A percentile compares a stretch with the other conserved stretches of the same genome.
phyloP scores from a whole-genome alignment of 371 early-diverging fungal species.

The Mortierella sp. region DNA sequence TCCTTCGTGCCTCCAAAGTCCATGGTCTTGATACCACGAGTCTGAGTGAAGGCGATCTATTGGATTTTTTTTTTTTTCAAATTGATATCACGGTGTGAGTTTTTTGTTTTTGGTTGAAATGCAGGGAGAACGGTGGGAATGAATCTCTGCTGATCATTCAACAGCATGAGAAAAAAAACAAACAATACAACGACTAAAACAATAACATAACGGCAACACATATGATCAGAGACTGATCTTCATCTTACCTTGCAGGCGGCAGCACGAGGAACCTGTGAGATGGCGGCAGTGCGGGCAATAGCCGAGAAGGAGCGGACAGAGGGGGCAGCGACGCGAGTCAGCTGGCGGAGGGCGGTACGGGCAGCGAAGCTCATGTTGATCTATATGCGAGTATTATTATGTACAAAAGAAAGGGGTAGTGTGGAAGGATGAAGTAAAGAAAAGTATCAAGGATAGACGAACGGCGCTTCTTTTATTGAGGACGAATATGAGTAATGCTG shows the following conservation, averaged over 20 bases:
- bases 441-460: background rate
- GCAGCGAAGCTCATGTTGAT: slow-evolving; percentile 53
- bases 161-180: background rate
- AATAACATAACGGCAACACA: background rate
- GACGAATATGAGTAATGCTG: slow-evolving; percentile 3
- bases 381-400: slow-evolving; percentile 1
- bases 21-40: slow-evolving; percentile 91
- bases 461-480: background rate
- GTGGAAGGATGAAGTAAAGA: background rate
- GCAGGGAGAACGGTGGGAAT: slow-evolving; percentile 8
- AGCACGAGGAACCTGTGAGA: slow-evolving; percentile 54
- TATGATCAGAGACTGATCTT: background rate
- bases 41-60: slow-evolving; percentile 61
- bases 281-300: slow-evolving; percentile 52
- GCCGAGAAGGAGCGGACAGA: slow-evolving; percentile 56
- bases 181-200: background rate
- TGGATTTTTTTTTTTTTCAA: too few relatives aligned
- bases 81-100: background rate
- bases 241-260: slow-evolving; percentile 33
- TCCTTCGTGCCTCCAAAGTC: slow-evolving; percentile 96
- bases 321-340: slow-evolving; percentile 55
- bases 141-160: slow-evolving; percentile 2
- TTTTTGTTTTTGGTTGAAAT: background rate
- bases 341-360: slow-evolving; percentile 54
- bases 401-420: background rate